Conservation (phyloP, 208 protist genomes). For the Spironucleus salmonicida region DNA sequence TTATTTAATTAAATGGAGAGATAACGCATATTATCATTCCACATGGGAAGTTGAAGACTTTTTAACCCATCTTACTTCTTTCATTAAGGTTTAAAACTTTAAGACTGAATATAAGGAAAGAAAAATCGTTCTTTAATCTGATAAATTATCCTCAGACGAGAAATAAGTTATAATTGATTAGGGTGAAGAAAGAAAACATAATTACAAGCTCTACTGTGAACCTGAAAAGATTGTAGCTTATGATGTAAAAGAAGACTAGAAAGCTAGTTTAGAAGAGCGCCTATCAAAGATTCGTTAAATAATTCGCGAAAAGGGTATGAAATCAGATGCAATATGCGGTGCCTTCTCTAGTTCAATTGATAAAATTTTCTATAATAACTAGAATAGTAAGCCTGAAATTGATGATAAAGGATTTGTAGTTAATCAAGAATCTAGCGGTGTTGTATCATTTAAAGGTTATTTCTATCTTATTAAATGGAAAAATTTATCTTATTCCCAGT, state of each 20-base stretch:
- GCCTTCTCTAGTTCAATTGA: too few relatives aligned
- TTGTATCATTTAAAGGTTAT: background rate
- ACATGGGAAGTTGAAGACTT: conserved; percentile 19
- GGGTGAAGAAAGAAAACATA: background rate
- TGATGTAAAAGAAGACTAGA: background rate
- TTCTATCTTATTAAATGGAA: conserved; percentile 9
- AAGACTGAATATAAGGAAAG: background rate
- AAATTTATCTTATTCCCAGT: background rate
- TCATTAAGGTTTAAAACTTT: conserved; percentile 1
- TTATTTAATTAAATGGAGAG: conserved; percentile 22
- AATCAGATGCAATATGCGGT: too few relatives aligned
- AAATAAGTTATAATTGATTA: conserved; percentile 2
- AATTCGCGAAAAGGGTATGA: too few relatives aligned
- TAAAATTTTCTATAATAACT: too few relatives aligned
- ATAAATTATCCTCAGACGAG: background rate
- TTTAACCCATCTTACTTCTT: background rate
- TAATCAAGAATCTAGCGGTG: background rate
- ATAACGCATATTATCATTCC: background rate
- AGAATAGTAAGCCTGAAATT: too few relatives aligned
- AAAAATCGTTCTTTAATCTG: background rate
- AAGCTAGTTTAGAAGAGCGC: too few relatives aligned
- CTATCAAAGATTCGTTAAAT: too few relatives aligned
- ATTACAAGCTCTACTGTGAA: background rate
- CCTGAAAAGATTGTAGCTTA: conserved; percentile 5
- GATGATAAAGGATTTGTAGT: background rate